Percentiles rank a stretch among this genome's conserved stretches.
phyloP scores from a whole-genome alignment of 2,329 filamentous ascomycete species.

The Neopestalotiopsis sp. region DNA sequence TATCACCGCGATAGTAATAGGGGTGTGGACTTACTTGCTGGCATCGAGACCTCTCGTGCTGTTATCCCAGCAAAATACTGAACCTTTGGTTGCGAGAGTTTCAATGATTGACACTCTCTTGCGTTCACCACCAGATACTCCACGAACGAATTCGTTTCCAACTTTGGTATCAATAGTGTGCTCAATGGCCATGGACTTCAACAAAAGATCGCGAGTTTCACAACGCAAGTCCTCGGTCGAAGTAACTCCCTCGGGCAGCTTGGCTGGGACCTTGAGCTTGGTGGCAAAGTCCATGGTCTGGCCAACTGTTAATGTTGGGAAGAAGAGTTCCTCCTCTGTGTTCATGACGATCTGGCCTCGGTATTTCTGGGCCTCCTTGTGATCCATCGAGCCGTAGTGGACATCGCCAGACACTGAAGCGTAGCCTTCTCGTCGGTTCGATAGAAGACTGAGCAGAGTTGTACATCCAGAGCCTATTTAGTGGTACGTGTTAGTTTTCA shows the following conservation, averaged over 20 bases:
- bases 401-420: slow-evolving; percentile 58
- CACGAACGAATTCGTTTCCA: slow-evolving; percentile 66
- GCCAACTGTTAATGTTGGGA: slow-evolving; percentile 77
- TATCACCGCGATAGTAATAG: slow-evolving; percentile 25
- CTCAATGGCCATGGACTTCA: slow-evolving; percentile 52
- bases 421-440: slow-evolving; percentile 33
- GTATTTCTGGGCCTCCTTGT: slow-evolving; percentile 54
- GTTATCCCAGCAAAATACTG: slow-evolving; percentile 72
- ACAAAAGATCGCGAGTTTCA: slow-evolving; percentile 60
- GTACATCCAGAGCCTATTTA: slow-evolving; percentile 45
- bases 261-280: slow-evolving; percentile 16
- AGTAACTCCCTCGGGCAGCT: slow-evolving; percentile 8
- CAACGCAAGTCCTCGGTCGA: slow-evolving; percentile 36
- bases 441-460: slow-evolving; percentile 56
- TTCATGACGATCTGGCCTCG: slow-evolving; percentile 57
- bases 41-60: slow-evolving; percentile 69
- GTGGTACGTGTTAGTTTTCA: not conserved
- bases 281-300: slow-evolving; percentile 74
- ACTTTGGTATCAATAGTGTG: slow-evolving; percentile 62
- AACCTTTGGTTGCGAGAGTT: slow-evolving; percentile 60
- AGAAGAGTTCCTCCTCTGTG: slow-evolving; percentile 72
- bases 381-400: slow-evolving; percentile 47
- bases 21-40: slow-evolving; percentile 49
- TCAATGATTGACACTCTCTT: slow-evolving; percentile 75
- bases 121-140: slow-evolving; percentile 71